These are phyloP conservation scores for Claviceps sp. DNA, from an alignment of 2,329 filamentous ascomycete species.

Conservation along the genomic window DNA sequence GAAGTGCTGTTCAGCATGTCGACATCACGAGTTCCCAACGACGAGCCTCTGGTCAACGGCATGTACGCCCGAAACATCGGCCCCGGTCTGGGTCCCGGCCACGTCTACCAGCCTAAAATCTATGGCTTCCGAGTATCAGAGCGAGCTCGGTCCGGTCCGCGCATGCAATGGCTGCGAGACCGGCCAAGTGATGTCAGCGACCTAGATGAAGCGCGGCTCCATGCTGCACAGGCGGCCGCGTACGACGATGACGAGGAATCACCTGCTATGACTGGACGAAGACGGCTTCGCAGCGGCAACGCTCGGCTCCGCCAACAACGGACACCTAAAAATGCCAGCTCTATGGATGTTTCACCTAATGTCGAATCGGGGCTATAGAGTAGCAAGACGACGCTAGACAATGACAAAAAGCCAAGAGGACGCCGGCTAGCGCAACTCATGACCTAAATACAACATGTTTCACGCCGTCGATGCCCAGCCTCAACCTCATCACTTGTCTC, in stretches of 20 bases:
- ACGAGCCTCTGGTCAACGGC: slow-evolving; percentile 61
- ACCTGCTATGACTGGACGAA: slow-evolving; percentile 29
- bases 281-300: slow-evolving; percentile 28
- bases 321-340: slow-evolving; percentile 39
- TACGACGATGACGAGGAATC: slow-evolving; percentile 46
- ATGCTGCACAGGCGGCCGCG: slow-evolving; percentile 38
- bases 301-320: slow-evolving; percentile 28
- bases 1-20: slow-evolving; percentile 35
- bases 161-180: slow-evolving; percentile 93
- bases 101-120: slow-evolving; percentile 88
- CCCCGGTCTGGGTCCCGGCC: slow-evolving; percentile 67
- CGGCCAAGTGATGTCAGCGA: slow-evolving; percentile 69
- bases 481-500: neutral
- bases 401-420: neutral
- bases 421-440: neutral
- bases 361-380: slow-evolving; percentile 42
- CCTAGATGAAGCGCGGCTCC: slow-evolving; percentile 62
- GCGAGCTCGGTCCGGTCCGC: slow-evolving; percentile 72
- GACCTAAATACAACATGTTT: neutral
- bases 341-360: slow-evolving; percentile 42
- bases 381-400: neutral
- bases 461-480: neutral
- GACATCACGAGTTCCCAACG: slow-evolving; percentile 22
- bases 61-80: slow-evolving; percentile 77
- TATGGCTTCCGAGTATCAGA: slow-evolving; percentile 95